Base-by-base conservation (phyloP, 2,329 filamentous ascomycete genomes). In the Alternaria tenuissima region DNA sequence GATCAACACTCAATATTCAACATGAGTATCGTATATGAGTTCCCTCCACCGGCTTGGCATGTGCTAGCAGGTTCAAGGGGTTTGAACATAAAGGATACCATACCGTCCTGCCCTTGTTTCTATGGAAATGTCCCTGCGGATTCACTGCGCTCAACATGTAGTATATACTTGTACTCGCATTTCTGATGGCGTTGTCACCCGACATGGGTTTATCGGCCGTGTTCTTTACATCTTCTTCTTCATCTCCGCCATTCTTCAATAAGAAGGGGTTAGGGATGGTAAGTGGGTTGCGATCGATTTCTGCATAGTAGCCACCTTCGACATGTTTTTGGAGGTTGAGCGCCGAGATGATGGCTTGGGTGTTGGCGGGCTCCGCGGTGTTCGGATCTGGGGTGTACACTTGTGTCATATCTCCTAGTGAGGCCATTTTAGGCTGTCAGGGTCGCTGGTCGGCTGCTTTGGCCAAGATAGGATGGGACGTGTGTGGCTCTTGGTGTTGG, bases 41-140 rank as follows among this genome's bases (percentile, higher is more conserved):
- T 5, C 5, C 9, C 8, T 39, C 8, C 3, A n/a, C 9, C 38
- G 4, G n/a, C 8, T 20, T 18, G 1, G 38, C n/a, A 39, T 20
- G 8, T 39, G n/a, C n/a, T 11, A 20, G n/a, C 4, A 5, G 38
- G 1, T 39, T 18, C 8, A 30, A 30, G 14, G 9, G 20, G 22
- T 22, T 20, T 9, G 18, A 32, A n/a, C 4, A 28, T 16, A 7
- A 24, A 28, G 9, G 20, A 6, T 18, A 6, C n/a, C 57, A 3
- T 46, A 59, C 83, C 5, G 87, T 90, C 14, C 86, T 39, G 6
- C 82, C 86, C 52, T 83, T 81, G 66, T 90, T 91, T 22, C 87
- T 81, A 71, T 92, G 89, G 67, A 91, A 90, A 18, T 80, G 79
- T 0, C 89, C 88, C 61, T 86, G 78, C 0, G 87, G 85, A 0